A percentile compares a stretch with the other conserved stretches of the same genome.
phyloP scores from a whole-genome alignment of 2,329 filamentous ascomycete species.

The Cladophialophora immunda region DNA sequence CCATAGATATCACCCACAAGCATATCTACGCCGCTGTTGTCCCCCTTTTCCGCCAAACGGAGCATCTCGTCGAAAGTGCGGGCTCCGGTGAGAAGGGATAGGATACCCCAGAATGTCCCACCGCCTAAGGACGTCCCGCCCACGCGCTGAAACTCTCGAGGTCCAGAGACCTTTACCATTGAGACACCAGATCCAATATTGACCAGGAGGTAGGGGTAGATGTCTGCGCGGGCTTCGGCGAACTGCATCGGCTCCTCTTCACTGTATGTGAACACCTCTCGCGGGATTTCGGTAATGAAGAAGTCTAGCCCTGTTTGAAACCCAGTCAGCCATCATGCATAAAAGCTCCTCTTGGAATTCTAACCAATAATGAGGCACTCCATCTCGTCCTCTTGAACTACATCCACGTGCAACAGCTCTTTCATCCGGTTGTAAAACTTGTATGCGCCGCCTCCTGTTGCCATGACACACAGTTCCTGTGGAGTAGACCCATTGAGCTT shows the following conservation, averaged over 20 bases:
- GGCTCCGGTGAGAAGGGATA: constrained; percentile 91
- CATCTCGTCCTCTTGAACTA: constrained; percentile 96
- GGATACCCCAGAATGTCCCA: constrained; percentile 95
- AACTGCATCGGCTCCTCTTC: constrained; percentile 90
- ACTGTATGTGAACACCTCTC: constrained; percentile 96
- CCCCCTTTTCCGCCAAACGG: constrained; percentile 85
- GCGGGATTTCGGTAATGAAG: constrained; percentile 97
- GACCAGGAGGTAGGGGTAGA: constrained; percentile 96
- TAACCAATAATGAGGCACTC: constrained; percentile 93
- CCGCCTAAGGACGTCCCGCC: constrained; percentile 94
- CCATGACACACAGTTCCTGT: constrained; percentile 86
- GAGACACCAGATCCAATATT: constrained; percentile 98
- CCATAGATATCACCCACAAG: constrained; percentile 98
- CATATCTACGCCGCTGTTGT: constrained; percentile 95
- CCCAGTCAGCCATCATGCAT: constrained; percentile 15
- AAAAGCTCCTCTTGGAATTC: background rate
- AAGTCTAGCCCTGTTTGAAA: constrained; percentile 80
- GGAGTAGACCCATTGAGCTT: constrained; percentile 75
- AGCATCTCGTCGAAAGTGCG: constrained; percentile 98
- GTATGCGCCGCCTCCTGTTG: constrained; percentile 93
- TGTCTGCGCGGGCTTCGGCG: constrained; percentile 76
- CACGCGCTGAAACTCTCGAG: constrained; percentile 84
- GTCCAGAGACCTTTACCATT: constrained; percentile 95
- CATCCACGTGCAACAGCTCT: constrained; percentile 78
- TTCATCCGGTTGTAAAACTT: constrained; percentile 95